Percentiles rank a stretch among this genome's conserved stretches.
Conservation (phyloP, 2,329 filamentous ascomycete species). For the Colletotrichum coccodes region DNA sequence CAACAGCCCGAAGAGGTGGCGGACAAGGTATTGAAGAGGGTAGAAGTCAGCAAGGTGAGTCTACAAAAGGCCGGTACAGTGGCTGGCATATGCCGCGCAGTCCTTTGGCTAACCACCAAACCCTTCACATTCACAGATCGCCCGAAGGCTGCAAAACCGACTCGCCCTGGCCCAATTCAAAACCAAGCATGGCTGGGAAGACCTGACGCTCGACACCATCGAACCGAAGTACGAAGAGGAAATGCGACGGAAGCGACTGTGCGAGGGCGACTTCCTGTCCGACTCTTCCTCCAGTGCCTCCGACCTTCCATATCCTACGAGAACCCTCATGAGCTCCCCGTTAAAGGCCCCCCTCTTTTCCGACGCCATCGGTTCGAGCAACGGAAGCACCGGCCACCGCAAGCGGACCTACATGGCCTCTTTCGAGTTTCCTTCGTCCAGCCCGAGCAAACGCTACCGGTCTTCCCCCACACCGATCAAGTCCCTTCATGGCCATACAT, state of each 20-base stretch:
- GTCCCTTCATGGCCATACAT: conserved; percentile 63
- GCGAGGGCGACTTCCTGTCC: conserved; percentile 79
- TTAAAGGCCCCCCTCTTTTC: conserved; percentile 87
- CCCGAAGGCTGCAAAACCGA: conserved; percentile 89
- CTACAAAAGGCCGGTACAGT: conserved; percentile 14
- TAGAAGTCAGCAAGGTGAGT: conserved; percentile 80
- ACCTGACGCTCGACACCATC: conserved; percentile 85
- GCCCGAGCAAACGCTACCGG: conserved; percentile 76
- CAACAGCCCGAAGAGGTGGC: conserved; percentile 72
- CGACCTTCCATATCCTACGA: conserved; percentile 76
- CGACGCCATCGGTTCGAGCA: conserved; percentile 79
- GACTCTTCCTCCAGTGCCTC: conserved; percentile 89
- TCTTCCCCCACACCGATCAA: conserved; percentile 70
- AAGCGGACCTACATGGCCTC: conserved; percentile 71
- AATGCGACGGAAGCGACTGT: conserved; percentile 76
- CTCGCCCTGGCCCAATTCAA: conserved; percentile 97
- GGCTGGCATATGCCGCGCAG: not conserved
- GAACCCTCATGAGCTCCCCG: conserved; percentile 83
- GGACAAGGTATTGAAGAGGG: conserved; percentile 77
- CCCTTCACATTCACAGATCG: conserved; percentile 78
- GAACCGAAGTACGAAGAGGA: conserved; percentile 86
- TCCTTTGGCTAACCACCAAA: not conserved
- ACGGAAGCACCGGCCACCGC: conserved; percentile 72
- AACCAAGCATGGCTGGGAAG: conserved; percentile 94
- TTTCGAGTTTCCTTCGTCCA: conserved; percentile 66